Base-by-base conservation (phyloP, 108 stramenopile species). In the Nitzschia sp. region DNA sequence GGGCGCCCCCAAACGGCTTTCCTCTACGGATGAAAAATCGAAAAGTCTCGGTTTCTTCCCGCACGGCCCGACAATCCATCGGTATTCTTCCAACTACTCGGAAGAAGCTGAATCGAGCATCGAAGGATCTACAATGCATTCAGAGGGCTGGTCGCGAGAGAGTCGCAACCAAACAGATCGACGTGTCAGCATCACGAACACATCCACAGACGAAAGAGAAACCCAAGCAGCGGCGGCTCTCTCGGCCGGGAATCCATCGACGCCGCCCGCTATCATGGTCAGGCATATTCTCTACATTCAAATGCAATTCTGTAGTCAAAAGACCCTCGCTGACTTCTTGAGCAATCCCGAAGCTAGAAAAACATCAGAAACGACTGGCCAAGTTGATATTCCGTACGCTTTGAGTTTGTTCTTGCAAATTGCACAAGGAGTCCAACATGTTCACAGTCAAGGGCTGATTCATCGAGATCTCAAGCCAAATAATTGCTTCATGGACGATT, bases 401-500 rank as follows among this genome's bases (percentile, higher is more conserved):
- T 81, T 97, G 32, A 72, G 72, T 19, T 72, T 97, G 59, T 97
- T 97, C 55, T 57, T 79, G 29, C 97, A 98, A 85, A 91, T 97
- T 46, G 79, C 95, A 26, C 83, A 93, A 65, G 98, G 92, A 38
- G 80, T 98, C 6, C 74, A 95, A 19, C 92, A 93, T 74, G 97
- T 98, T 72, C 96, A 99, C 72, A 72, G 72, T 42, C 87, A 90
- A 74, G 94, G 94, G 30, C 93, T 93, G 62, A 95, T 99, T 55
- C 97, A 98, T 81, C 81, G 98, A 8, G 98, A 97, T 54, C 83
- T 97, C 56, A 98, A 98, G 71, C 97, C 94, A 71, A 81, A 95
- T 49, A 78, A 75, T 81, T 87, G 91, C 64, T 95, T 95, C 64
- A 91, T 95, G 34, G 94, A 95, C 61, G 86, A 85, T 27, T 38